These are phyloP conservation scores for Phytophthora pinifolia DNA, from an alignment of 352 stramenopile species.

Conservation along the genomic window DNA sequence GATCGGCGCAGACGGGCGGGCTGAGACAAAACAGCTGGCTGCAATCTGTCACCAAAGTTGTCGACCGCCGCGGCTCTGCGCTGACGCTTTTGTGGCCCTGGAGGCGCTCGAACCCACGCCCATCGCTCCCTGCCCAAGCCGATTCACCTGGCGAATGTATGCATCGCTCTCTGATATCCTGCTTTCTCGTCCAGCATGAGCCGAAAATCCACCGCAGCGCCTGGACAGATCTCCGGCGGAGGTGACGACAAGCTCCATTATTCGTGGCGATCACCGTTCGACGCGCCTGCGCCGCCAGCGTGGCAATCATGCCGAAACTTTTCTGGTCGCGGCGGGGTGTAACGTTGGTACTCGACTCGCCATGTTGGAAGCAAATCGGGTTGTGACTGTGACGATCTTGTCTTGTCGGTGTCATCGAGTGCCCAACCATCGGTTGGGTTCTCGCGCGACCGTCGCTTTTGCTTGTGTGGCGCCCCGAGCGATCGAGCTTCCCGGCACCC, in stretches of 20 bases:
- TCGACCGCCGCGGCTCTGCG: constrained; percentile 10
- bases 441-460: neutral
- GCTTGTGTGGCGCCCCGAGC: constrained; percentile 4
- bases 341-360: too few relatives aligned
- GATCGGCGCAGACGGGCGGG: constrained; percentile 2
- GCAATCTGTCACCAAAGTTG: constrained; percentile 30
- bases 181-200: constrained; percentile 10
- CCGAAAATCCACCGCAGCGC: constrained; percentile 20
- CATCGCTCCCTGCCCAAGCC: neutral
- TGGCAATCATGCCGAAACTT: constrained; percentile 8
- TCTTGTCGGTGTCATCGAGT: neutral
- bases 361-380: too few relatives aligned
- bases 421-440: constrained; percentile 24
- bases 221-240: constrained; percentile 4
- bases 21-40: constrained; percentile 21
- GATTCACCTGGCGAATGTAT: constrained; percentile 19
- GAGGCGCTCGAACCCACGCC: neutral
- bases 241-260: neutral
- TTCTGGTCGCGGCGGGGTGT: constrained; percentile 6
- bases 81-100: constrained; percentile 23
- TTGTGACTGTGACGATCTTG: too few relatives aligned
- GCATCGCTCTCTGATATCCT: neutral
- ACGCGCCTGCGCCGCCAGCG: neutral
- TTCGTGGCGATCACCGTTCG: neutral
- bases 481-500: constrained; percentile 12